Evolutionary conservation across 768 basidiomycete species (phyloP), one percentile per base, ranked within the genome.

Genomic region (Lactifluus volemus): DNA sequence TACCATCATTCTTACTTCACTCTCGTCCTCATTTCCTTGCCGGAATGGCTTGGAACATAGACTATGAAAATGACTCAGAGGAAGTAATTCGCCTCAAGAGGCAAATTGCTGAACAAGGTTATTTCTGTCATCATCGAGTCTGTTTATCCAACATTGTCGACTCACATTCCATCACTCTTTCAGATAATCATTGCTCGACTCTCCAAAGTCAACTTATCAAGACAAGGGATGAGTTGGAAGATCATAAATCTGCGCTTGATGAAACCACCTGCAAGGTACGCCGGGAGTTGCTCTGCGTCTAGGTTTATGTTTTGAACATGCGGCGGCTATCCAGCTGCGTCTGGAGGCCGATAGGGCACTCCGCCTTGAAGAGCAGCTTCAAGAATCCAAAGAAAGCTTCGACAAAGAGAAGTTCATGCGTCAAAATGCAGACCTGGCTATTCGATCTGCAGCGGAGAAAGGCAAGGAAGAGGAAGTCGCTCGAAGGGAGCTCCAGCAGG

Each of bases 101-200:
- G 47, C 65, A 59, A 2, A 66, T 66, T 48, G 54, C 63, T 15
- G 64, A 66, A 25, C 65, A 66, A 65, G 65, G 65, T 65, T 17
- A 21, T 17, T 7, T 14, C 29, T 42, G 32, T 32, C 42, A 42
- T 44, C 12, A 3, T 25, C 36, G 32, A 19, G 5, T 14, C 30
- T 39, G 7, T 36, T 25, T 12, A 7, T n/a, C 53, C 30, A 42
- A 14, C 19, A 12, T 38, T 36, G 53, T 47, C 32, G 30, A 36
- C 51, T 55, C 29, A 53, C 19, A 5, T 38, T 49, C 29, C 32
- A 58, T 54, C 41, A 12, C 29, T 12, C 8, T 38, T 30, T 19
- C 47, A 66, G 65, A 66, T 32, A 65, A 56, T 47, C 59, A 45
- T 17, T 59, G 53, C 45, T 65, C 55, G 17, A 55, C 63, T 30